These are phyloP conservation scores for Leccinellum luteum DNA, from an alignment of 768 basidiomycete species.

Conservation along the genomic window DNA sequence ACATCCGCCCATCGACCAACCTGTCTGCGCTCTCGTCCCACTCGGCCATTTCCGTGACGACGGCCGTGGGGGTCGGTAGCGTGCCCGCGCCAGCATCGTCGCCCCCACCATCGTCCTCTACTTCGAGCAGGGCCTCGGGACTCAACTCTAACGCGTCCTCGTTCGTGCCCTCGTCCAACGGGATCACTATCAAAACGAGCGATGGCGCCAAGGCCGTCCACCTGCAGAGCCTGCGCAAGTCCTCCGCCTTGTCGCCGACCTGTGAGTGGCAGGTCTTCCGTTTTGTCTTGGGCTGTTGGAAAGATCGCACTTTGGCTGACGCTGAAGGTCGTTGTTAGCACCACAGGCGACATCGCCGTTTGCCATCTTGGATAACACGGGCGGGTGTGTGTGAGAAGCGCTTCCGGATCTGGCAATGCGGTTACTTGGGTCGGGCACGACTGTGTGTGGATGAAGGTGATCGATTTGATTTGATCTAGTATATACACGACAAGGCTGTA, in stretches of 20 bases:
- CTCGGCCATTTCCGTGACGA: slow-evolving; percentile 5
- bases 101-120: neutral
- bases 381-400: slow-evolving; percentile 10
- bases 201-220: slow-evolving; percentile 15
- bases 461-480: neutral
- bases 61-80: neutral
- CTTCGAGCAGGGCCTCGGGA: neutral
- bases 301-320: slow-evolving; percentile 1
- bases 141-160: slow-evolving; percentile 26
- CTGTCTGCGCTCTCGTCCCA: slow-evolving; percentile 10
- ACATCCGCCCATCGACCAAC: slow-evolving; percentile 9
- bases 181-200: slow-evolving; percentile 22
- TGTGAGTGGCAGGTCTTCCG: slow-evolving; percentile 9
- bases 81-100: neutral
- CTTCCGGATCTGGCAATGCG: neutral
- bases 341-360: slow-evolving; percentile 27
- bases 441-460: neutral
- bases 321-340: slow-evolving; percentile 7
- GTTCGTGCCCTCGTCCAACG: slow-evolving; percentile 19
- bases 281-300: neutral
- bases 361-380: slow-evolving; percentile 24
- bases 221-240: slow-evolving; percentile 17
- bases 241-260: slow-evolving; percentile 22
- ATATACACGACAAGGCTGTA: neutral
- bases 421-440: neutral